Conservation (phyloP, 805 yeast genomes). For the Kregervanrija delftensis region DNA sequence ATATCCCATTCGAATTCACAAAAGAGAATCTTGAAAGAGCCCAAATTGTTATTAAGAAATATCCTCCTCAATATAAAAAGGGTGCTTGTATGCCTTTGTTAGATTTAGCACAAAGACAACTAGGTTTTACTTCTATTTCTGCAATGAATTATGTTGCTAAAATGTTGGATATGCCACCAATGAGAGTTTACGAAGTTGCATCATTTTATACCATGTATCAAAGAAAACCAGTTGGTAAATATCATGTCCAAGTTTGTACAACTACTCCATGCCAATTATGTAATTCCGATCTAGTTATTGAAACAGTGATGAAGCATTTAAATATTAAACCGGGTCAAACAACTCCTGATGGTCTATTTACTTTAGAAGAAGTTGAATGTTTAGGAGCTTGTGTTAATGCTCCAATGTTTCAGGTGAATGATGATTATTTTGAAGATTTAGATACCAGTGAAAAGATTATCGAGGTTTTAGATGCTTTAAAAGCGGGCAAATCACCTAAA, state of each 20-base stretch:
- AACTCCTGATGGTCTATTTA: slow-evolving; percentile 66
- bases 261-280: slow-evolving; percentile 87
- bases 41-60: slow-evolving; percentile 66
- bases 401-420: slow-evolving; percentile 82
- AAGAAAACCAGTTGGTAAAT: slow-evolving; percentile 80
- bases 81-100: slow-evolving; percentile 84
- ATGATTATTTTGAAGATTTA: slow-evolving; percentile 77
- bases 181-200: slow-evolving; percentile 91
- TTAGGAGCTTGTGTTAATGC: slow-evolving; percentile 90
- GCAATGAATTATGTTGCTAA: slow-evolving; percentile 89
- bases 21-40: slow-evolving; percentile 61
- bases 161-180: slow-evolving; percentile 81
- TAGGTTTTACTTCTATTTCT: slow-evolving; percentile 77
- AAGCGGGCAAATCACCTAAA: slow-evolving; percentile 51
- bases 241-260: slow-evolving; percentile 78
- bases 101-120: slow-evolving; percentile 82
- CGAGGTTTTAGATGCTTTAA: slow-evolving; percentile 53
- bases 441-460: slow-evolving; percentile 55
- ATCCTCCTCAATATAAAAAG: slow-evolving; percentile 82
- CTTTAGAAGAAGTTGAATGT: slow-evolving; percentile 84
- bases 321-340: slow-evolving; percentile 72
- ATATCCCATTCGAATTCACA: slow-evolving; percentile 66
- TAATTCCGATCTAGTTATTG: slow-evolving; percentile 73
- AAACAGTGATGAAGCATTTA: slow-evolving; percentile 55
- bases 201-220: slow-evolving; percentile 89